These are phyloP conservation scores for Fusarium sp. DNA, from an alignment of 2,329 filamentous ascomycete species.

Conservation along the genomic window DNA sequence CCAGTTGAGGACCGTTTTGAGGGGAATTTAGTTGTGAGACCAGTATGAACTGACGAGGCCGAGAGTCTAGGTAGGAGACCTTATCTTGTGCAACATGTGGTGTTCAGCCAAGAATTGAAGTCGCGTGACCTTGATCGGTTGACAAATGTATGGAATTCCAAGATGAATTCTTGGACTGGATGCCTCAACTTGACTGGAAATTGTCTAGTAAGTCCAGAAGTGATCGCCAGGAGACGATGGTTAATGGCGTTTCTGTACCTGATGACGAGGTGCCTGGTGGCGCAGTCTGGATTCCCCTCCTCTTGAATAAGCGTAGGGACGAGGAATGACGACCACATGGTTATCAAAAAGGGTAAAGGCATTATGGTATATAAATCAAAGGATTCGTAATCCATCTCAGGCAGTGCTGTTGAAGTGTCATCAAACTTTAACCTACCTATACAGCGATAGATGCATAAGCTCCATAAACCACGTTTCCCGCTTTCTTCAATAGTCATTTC, in stretches of 20 bases:
- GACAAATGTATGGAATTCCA: not conserved
- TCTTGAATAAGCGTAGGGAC: not conserved
- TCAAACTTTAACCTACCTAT: not conserved
- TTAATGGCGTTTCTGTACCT: constrained; percentile 24
- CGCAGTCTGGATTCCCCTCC: constrained; percentile 18
- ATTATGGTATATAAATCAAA: not conserved
- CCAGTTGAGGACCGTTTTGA: not conserved
- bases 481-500: not conserved
- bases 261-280: constrained; percentile 21
- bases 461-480: not conserved
- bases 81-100: not conserved
- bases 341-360: not conserved
- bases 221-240: constrained; percentile 15
- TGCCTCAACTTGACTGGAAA: not conserved
- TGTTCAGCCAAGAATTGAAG: not conserved
- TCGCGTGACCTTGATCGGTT: not conserved
- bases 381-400: not conserved
- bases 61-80: not conserved
- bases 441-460: not conserved
- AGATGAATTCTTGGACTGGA: constrained; percentile 8
- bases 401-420: not conserved
- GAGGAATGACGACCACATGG: constrained; percentile 3
- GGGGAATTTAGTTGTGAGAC: not conserved
- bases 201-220: not conserved
- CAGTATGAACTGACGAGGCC: not conserved